Evolutionary conservation across 2,329 filamentous ascomycete species (phyloP), one percentile per base, ranked within the genome.

Genomic region (Trichoderma sp.): DNA sequence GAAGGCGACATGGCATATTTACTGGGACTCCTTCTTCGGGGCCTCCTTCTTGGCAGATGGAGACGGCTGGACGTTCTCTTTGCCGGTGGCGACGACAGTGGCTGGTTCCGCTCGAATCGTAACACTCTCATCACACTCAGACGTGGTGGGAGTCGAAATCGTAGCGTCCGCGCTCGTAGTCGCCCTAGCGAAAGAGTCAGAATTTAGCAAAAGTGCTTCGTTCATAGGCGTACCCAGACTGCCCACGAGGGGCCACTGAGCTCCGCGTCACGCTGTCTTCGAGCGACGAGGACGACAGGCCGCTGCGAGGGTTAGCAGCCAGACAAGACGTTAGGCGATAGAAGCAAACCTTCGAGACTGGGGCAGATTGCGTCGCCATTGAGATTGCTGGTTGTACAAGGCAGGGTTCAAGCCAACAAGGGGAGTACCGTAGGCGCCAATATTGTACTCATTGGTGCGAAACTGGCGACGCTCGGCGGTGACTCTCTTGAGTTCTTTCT

Each of bases 401-500:
- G 76, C 76, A 49, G 80, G 76, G 70, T 77, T 84, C 75, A 89
- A 82, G 19, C 87, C 85, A 62, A 90, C 87, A 70, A 86, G 84
- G 58, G 86, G 83, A 70, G 87, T 89, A 71, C 89, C 89, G 74
- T 91, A 91, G 55, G 89, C 89, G 70, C 89, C 88, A 71, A 90
- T 89, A 75, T 94, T 94, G 82, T 98, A 98, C 83, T 98, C 96
- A 69, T 96, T 96, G 70, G 95, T 96, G 70, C 96, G 93, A 83
- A 97, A 98, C 77, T 97, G 93, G 71, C 96, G 94, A 69, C 94
- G 93, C 79, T 97, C 94, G 37, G 96, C 94, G 53, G 95, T 98
- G 78, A 97, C 92, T 72, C 96, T 92, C 86, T 99, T 99, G 74
- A 99, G 86, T 78, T 96, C 89, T 84, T 99, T 99, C 81, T 99